Base-by-base conservation (phyloP, 257 asterid genomes). In the Schizonepeta tenuifolia region DNA sequence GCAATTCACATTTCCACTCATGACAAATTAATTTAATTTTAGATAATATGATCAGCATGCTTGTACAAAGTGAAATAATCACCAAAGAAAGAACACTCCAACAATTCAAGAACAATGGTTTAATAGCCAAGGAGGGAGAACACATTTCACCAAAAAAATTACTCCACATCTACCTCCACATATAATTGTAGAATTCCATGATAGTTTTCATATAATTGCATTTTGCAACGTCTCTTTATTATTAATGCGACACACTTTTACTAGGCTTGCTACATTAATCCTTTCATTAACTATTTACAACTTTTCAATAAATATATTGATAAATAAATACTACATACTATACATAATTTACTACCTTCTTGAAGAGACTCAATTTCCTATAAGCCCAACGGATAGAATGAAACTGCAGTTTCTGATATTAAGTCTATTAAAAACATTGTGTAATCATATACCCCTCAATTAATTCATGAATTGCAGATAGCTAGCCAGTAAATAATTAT, bases 111-210 rank as follows among this genome's bases (percentile, higher is more conserved):
- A 38, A 38, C 43, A 38, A 38, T 7, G 43, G 10, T 31, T 50
- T 36, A 28, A 26, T 2, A 26, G 28, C 2, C 2, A 28, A 28
- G 5, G 33, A 28, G 33, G 33, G 33, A 28, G 5, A 2, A 28
- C 33, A 3, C 3, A 28, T 3, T 31, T 31, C 36, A 31, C 7
- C 6, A 31, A 31, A 43, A 28, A 57, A 46, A 26, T 22, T 5
- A 13, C 13, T 44, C 20, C 59, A 70, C 57, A 51, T 8, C 64
- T 69, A 69, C 43, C 24, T 54, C 22, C 15, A 69, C 65, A 13
- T 54, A 54, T 70, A 22, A 70, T 70, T 56, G 67, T 44, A 56
- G 14, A 40, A 14, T 36, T 36, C 9, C 9, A 43, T 40, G 18
- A 55, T 58, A 28, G 17, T 40, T 31, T 36, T 28, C 26, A 4